Evolutionary conservation across 2,329 filamentous ascomycete species (phyloP).

Genomic region (Microsporum canis): DNA sequence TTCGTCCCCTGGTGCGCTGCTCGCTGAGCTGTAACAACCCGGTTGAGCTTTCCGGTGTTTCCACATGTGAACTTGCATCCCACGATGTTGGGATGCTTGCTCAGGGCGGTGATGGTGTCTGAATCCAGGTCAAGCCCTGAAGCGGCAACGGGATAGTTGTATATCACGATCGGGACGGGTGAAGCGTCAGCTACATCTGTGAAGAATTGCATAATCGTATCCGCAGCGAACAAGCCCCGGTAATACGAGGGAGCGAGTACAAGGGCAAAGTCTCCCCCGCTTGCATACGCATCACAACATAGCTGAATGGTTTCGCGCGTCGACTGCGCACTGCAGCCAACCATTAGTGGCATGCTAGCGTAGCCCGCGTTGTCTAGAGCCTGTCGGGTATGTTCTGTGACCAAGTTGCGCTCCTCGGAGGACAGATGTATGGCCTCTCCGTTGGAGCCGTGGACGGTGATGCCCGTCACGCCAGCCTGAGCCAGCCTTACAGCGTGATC

Average conservation of each 20-base stretch:
- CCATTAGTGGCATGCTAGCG: constrained; percentile 62
- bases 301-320: constrained; percentile 70
- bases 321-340: constrained; percentile 70
- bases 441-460: constrained; percentile 83
- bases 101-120: constrained; percentile 69
- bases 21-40: constrained; percentile 39
- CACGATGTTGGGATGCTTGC: constrained; percentile 69
- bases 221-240: constrained; percentile 62
- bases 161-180: constrained; percentile 68
- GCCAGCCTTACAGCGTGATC: constrained; percentile 69
- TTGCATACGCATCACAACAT: constrained; percentile 52
- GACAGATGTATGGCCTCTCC: constrained; percentile 80
- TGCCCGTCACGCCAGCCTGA: constrained; percentile 63
- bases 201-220: constrained; percentile 62
- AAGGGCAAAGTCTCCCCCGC: constrained; percentile 69
- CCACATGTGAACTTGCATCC: constrained; percentile 89
- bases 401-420: constrained; percentile 60
- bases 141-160: constrained; percentile 85
- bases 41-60: constrained; percentile 78
- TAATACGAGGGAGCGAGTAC: constrained; percentile 77
- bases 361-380: constrained; percentile 74
- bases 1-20: background rate
- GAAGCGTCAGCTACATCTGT: constrained; percentile 61
- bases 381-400: constrained; percentile 67
- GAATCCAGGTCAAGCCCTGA: constrained; percentile 83